Evolutionary conservation across 495 filamentous ascomycete genomes (phyloP).

Genomic region (Podospora pseudocomata): DNA sequence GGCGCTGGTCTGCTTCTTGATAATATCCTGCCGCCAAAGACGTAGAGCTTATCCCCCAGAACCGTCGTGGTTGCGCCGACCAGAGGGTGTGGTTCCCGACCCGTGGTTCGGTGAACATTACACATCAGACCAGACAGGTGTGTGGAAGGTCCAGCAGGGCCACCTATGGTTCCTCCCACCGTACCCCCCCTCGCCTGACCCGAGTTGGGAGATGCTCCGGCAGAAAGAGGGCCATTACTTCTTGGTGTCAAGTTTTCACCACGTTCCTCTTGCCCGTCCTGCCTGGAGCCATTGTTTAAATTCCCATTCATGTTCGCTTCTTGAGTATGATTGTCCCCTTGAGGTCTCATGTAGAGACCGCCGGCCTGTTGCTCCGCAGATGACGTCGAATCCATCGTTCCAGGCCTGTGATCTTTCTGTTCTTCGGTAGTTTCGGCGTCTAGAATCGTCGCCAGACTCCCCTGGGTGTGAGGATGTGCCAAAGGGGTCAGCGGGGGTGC

Average conservation of each 20-base stretch:
- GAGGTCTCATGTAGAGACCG: slow-evolving; percentile 29
- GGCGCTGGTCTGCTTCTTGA: slow-evolving; percentile 73
- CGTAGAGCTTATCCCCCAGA: slow-evolving; percentile 88
- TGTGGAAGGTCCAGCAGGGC: slow-evolving; percentile 45
- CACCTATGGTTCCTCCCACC: slow-evolving; percentile 51
- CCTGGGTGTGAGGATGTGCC: slow-evolving; percentile 17
- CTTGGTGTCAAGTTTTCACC: slow-evolving; percentile 47
- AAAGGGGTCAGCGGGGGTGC: slow-evolving; percentile 35
- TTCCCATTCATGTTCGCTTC: slow-evolving; percentile 46
- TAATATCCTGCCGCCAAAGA: slow-evolving; percentile 87
- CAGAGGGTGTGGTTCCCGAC: slow-evolving; percentile 81
- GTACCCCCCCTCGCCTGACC: slow-evolving; percentile 35
- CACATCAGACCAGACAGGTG: slow-evolving; percentile 86
- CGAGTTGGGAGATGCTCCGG: slow-evolving; percentile 44
- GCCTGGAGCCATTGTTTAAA: slow-evolving; percentile 40
- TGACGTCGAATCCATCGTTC: slow-evolving; percentile 58
- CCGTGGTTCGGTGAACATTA: slow-evolving; percentile 87
- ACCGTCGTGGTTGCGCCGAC: slow-evolving; percentile 96
- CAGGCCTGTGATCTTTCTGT: slow-evolving; percentile 42
- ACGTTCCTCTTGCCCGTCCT: slow-evolving; percentile 44
- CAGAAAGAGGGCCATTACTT: slow-evolving; percentile 50
- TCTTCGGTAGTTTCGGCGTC: slow-evolving; percentile 28
- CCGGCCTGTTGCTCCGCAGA: slow-evolving; percentile 41
- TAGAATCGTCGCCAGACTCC: slow-evolving; percentile 29
- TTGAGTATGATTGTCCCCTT: slow-evolving; percentile 15